phyloP scores from a whole-genome alignment of 805 yeast species.

The Ogataea allantospora region DNA sequence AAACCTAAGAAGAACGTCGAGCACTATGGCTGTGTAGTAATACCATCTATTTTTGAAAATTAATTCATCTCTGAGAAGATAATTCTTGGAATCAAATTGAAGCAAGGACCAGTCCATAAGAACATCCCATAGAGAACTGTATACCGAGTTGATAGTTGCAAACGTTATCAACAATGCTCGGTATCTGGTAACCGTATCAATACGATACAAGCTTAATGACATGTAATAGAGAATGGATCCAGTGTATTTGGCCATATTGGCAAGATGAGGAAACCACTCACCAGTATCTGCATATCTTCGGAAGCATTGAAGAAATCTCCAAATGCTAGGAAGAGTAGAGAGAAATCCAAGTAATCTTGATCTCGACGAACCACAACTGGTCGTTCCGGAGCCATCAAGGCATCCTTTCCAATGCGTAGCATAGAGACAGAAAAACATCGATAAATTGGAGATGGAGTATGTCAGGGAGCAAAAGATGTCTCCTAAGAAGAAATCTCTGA shows the following conservation, averaged over 20 bases:
- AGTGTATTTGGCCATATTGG: slow-evolving; percentile 78
- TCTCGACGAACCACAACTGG: slow-evolving; percentile 70
- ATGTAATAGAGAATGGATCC: slow-evolving; percentile 67
- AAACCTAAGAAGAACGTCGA: slow-evolving; percentile 74
- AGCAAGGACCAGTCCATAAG: slow-evolving; percentile 94
- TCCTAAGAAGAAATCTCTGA: slow-evolving; percentile 89
- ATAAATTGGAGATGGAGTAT: slow-evolving; percentile 80
- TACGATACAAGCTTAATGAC: slow-evolving; percentile 75
- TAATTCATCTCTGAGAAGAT: slow-evolving; percentile 67
- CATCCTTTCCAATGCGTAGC: slow-evolving; percentile 65
- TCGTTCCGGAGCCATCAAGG: slow-evolving; percentile 37
- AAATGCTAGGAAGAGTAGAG: slow-evolving; percentile 78
- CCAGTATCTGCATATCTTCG: slow-evolving; percentile 92
- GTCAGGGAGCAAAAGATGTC: slow-evolving; percentile 88
- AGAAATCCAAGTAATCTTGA: slow-evolving; percentile 82
- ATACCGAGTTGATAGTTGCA: slow-evolving; percentile 70
- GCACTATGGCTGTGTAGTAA: slow-evolving; percentile 72
- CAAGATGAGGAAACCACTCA: slow-evolving; percentile 94
- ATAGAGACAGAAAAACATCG: slow-evolving; percentile 83
- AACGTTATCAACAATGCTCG: slow-evolving; percentile 66
- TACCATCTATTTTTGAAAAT: slow-evolving; percentile 56
- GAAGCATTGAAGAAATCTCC: slow-evolving; percentile 88
- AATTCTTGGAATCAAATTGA: slow-evolving; percentile 59
- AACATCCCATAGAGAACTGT: slow-evolving; percentile 81
- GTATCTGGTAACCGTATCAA: slow-evolving; percentile 42